Evolutionary conservation across 805 yeast species (phyloP).

Genomic region (Yamadazyma endophytica): DNA sequence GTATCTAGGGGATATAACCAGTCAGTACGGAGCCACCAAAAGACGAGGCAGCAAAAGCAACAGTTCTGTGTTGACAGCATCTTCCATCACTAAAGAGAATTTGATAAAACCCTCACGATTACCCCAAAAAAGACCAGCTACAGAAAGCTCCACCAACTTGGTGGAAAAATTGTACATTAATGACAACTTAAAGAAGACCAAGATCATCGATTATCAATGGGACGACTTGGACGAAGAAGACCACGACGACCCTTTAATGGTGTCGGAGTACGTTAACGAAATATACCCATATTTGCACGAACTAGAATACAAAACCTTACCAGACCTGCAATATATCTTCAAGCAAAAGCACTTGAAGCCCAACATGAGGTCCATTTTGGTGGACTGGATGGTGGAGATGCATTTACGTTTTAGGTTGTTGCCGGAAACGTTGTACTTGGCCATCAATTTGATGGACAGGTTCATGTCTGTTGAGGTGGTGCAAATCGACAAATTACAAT

Average conservation of each 20-base stretch:
- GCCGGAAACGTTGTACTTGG: constrained; percentile 81
- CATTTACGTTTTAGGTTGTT: constrained; percentile 77
- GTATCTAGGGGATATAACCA: constrained; percentile 36
- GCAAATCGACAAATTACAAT: constrained; percentile 74
- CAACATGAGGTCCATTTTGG: constrained; percentile 76
- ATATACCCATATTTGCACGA: constrained; percentile 77
- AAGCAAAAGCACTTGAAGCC: constrained; percentile 70
- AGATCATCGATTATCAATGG: constrained; percentile 49
- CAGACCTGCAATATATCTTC: constrained; percentile 62
- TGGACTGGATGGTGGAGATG: constrained; percentile 93
- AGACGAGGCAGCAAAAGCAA: neutral
- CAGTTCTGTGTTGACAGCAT: neutral
- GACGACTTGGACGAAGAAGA: constrained; percentile 74
- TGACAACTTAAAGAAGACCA: constrained; percentile 31
- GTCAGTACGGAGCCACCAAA: constrained; percentile 23
- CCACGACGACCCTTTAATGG: constrained; percentile 75
- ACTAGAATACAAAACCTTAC: constrained; percentile 69
- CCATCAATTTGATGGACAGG: constrained; percentile 84
- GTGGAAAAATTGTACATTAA: constrained; percentile 28
- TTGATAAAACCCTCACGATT: constrained; percentile 25
- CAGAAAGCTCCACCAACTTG: constrained; percentile 48
- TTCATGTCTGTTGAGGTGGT: constrained; percentile 73
- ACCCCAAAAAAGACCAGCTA: constrained; percentile 52
- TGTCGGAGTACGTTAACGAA: constrained; percentile 84
- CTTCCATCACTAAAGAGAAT: constrained; percentile 10